Evolutionary conservation across 2,329 filamentous ascomycete genomes (phyloP), one percentile per base, ranked within the genome.

Genomic region (Lachnellula willkommii): DNA sequence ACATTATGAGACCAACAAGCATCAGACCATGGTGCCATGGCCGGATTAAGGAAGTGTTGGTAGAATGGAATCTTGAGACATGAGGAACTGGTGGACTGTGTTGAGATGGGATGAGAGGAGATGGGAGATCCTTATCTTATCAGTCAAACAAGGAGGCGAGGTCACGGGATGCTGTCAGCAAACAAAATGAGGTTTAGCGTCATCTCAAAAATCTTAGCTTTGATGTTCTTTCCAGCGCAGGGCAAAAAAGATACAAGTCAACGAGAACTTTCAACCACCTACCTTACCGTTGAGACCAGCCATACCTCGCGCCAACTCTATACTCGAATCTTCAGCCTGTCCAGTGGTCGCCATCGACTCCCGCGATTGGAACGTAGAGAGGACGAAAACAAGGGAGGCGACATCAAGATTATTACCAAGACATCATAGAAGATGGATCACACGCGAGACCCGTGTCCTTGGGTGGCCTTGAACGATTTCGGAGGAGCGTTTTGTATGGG

Each of bases 401-500:
- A 53, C 22, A 35, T 17, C 48, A 47, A 52, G 20, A 24, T 42
- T 26, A 49, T 52, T 32, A 32, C 46, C 22, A 54, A 63, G 57
- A 55, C 57, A 66, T 61, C 53, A 65, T 66, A 67, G 54, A 66
- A 65, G 63, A 94, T 96, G 88, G 93, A 99, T 84, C 94, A 97
- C 80, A 88, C 89, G 62, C 84, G 94, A 77, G 94, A 97, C 75
- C 94, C 94, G 61, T 97, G 94, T 76, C 94, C 94, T 55, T 97
- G 88, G 87, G 92, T 97, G 70, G 89, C 94, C 63, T 82, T 97
- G 65, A 96, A 92, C 76, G 94, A 99, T 77, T 97, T 97, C 72
- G 94, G 94, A 61, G 94, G 94, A 76, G 94, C 93, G 56, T 96
- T 97, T 70, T 87, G 83, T 71, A 97, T 96, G 93, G 93, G 93